Conservation (phyloP, 768 basidiomycete genomes). For the Scleroderma citrinum region DNA sequence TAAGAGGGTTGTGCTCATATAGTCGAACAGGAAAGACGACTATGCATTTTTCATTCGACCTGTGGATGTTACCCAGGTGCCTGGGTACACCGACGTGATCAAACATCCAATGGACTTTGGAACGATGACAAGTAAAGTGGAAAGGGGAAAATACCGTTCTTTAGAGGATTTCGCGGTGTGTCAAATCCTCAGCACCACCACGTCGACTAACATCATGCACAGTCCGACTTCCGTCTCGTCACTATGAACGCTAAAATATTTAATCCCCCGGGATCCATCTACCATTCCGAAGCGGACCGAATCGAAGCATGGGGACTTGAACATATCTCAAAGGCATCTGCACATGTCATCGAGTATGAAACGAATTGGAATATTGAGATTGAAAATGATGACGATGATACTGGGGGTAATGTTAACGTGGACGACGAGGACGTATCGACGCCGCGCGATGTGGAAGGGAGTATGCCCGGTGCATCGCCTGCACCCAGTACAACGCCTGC, state of each 20-base stretch:
- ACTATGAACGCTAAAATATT: constrained; percentile 70
- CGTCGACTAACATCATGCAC: background rate
- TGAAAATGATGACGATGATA: constrained; percentile 51
- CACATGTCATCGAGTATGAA: constrained; percentile 76
- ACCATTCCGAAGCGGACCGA: constrained; percentile 66
- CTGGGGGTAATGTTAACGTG: constrained; percentile 21
- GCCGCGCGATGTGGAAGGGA: constrained; percentile 45
- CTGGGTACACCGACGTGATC: constrained; percentile 62
- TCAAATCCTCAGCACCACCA: constrained; percentile 1
- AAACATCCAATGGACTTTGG: constrained; percentile 91
- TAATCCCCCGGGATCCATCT: constrained; percentile 70
- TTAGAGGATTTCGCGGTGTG: constrained; percentile 75
- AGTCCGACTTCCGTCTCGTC: constrained; percentile 71
- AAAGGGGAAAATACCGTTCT: constrained; percentile 68
- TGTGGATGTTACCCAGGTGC: constrained; percentile 54
- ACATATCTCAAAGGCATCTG: constrained; percentile 63
- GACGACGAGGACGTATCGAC: constrained; percentile 34
- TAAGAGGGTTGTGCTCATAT: constrained; percentile 6
- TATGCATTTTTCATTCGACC: constrained; percentile 78
- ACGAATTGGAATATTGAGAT: constrained; percentile 81
- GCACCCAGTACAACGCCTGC: constrained; percentile 40
- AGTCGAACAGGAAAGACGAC: constrained; percentile 57
- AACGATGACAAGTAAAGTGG: constrained; percentile 77
- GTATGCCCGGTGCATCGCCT: constrained; percentile 36
- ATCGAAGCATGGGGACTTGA: constrained; percentile 68